These are phyloP conservation scores for Sclerotinia nivalis DNA, from an alignment of 2,329 filamentous ascomycete species.

Conservation along the genomic window DNA sequence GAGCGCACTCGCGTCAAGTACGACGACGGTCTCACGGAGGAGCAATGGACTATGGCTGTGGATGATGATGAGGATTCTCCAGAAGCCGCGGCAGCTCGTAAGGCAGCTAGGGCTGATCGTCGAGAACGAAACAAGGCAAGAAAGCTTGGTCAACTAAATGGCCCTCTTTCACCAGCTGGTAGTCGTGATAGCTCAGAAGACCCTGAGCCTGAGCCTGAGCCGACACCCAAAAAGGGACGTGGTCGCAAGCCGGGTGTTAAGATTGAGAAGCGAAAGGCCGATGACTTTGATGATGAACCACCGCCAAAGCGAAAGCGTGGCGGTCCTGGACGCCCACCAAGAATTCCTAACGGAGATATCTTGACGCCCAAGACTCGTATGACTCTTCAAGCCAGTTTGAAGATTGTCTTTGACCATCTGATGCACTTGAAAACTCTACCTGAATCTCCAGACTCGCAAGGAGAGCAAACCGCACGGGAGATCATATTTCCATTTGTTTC, in stretches of 20 bases:
- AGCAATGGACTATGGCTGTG: conserved; percentile 98
- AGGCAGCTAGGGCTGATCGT: conserved; percentile 80
- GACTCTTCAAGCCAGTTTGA: conserved; percentile 77
- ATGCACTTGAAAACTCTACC: conserved; percentile 55
- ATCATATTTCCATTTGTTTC: conserved; percentile 95
- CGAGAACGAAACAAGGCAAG: conserved; percentile 75
- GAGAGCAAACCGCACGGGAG: conserved; percentile 64
- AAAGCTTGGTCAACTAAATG: conserved; percentile 44
- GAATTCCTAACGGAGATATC: conserved; percentile 51
- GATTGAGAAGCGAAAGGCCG: conserved; percentile 82
- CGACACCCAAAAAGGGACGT: conserved; percentile 75
- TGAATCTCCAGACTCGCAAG: conserved; percentile 41
- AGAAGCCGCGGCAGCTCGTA: conserved; percentile 88
- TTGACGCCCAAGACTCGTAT: conserved; percentile 70
- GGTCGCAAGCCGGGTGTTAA: conserved; percentile 70
- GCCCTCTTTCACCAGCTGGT: conserved; percentile 61
- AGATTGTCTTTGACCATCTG: conserved; percentile 73
- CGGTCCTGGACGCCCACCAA: conserved; percentile 68
- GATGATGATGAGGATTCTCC: conserved; percentile 95
- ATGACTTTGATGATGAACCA: conserved; percentile 69
- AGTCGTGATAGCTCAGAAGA: conserved; percentile 85
- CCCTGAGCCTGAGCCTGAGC: conserved; percentile 51
- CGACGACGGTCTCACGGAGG: conserved; percentile 95
- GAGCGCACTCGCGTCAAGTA: conserved; percentile 94
- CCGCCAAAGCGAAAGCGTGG: conserved; percentile 77